Evolutionary conservation across 306 rosid species (phyloP).

Genomic region (Prunus kanzakura): DNA sequence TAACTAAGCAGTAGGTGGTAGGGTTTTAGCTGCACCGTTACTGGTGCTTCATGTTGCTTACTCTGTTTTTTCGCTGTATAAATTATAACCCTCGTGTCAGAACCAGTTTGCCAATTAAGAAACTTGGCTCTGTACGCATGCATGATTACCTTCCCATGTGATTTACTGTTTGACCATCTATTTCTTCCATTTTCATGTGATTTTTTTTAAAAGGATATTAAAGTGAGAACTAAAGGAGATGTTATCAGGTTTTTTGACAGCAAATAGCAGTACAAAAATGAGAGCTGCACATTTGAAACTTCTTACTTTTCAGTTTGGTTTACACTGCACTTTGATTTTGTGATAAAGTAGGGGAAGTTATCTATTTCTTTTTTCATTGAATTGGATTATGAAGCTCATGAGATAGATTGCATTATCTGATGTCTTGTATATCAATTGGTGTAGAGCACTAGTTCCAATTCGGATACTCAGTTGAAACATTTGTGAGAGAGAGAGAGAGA

Average conservation of each 20-base stretch:
- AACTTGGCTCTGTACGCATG: neutral
- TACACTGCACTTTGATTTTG: neutral
- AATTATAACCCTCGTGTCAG: neutral
- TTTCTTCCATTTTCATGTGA: neutral
- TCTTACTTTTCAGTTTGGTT: neutral
- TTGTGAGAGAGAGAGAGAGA: slow-evolving; percentile 9
- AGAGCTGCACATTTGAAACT: neutral
- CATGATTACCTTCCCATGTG: neutral
- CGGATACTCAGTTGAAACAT: neutral
- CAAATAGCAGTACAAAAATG: neutral
- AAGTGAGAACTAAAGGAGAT: neutral
- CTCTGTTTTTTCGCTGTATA: neutral
- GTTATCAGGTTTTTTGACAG: neutral
- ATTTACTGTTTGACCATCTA: neutral
- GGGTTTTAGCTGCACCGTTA: neutral
- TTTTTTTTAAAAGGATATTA: neutral
- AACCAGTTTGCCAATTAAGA: neutral
- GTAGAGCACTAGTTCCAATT: neutral
- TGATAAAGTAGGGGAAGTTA: no score
- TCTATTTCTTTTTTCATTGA: no score
- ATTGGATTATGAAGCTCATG: neutral
- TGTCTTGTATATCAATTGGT: neutral
- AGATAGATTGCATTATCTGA: neutral
- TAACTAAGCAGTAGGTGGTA: neutral
- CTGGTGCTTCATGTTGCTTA: neutral